Base-by-base conservation (phyloP, 345 rosid genomes). In the Lumnitzera littorea region DNA sequence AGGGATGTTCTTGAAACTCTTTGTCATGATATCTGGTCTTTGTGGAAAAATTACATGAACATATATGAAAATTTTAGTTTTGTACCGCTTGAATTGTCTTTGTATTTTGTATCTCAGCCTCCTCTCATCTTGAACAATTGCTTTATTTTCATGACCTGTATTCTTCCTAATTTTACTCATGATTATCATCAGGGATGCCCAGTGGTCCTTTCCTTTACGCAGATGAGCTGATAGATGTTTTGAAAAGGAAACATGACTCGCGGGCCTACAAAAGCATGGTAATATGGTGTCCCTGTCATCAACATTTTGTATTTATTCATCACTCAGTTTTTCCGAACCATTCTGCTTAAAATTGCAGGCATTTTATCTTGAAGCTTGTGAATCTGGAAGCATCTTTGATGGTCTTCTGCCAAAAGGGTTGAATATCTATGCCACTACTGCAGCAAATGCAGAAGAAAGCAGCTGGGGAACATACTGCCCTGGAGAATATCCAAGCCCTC, bases 261-360 rank as follows among this genome's bases (percentile, higher is more conserved):
- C 91, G 86, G 70, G 80, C 82, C 51, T 91, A 87, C 57, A 71
- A 84, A 72, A 85, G 85, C 86, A 56, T 89, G 95, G 96, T 91
- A 77, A 66, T 36, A 36, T 36, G 43, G 7, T 36, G 1, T 36
- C 11, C 43, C 43, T 36, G 43, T 36, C 43, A 5, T 36, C 43
- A 4, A 0, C 3, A 36, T 9, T 5, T 4, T 36, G 43, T 7
- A 4, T 36, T 36, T 9, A 36, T 36, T 36, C 7, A 36, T 36
- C 43, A 36, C 7, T 36, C 7, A 36, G 1, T 36, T 36, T 36
- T 36, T 27, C 7, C 10, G 1, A 4, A 36, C 43, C 43, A 36
- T 36, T 36, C 43, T 36, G 43, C 43, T 61, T 58, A 49, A 62
- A 66, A 31, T 31, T 64, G 64, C 52, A 72, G 84, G 67, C 73